Evolutionary conservation across 371 early-diverging fungal species (phyloP), one percentile per base, ranked within the genome.

Genomic region (Circinella minor): DNA sequence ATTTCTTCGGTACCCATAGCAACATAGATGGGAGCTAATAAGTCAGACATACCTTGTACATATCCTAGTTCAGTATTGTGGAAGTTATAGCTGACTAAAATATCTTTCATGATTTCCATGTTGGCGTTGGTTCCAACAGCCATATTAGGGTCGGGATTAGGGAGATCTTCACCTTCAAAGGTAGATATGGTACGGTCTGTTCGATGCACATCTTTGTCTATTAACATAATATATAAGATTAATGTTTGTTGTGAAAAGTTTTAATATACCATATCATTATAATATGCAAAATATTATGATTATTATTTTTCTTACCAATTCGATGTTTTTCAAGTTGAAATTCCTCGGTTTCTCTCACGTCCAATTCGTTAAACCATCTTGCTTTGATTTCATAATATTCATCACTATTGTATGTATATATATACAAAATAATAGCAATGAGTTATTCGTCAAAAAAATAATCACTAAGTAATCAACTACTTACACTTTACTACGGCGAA

Each of bases 31-130:
- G 97, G 97, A 8, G 97, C 91, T 36, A 94, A 80, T 10, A 98
- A 77, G 75, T 98, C 98, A 18, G 93, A 93, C 98, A 98, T 98
- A 49, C 98, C 98, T 80, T 98, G 98, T 0, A 97, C 98, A 74
- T 98, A 98, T 4, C 83, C 83, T 18, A 85, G 63, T 10, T 87
- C 90, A 61, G 89, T 85, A 68, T 93, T 90, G 77, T 93, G 88
- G 61, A 89, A 88, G 62, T 95, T 93, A 72, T 96, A 98, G 0
- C 96, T 94, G 74, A 96, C 88, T 64, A 98, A 74, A 17, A 98
- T 91, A 77, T 95, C 93, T 69, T 96, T 91, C 81, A 97, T 89
- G 60, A 88, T 83, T 67, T 93, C 94, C 63, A 98, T 68, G 62
- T 89, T 91, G 27, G 88, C 84, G 68, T 92, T 94, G 39, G 92